Percentiles rank a stretch among this genome's conserved stretches.
Conservation (phyloP, 805 yeast species). For the Wickerhamomyces sydowiorum region DNA sequence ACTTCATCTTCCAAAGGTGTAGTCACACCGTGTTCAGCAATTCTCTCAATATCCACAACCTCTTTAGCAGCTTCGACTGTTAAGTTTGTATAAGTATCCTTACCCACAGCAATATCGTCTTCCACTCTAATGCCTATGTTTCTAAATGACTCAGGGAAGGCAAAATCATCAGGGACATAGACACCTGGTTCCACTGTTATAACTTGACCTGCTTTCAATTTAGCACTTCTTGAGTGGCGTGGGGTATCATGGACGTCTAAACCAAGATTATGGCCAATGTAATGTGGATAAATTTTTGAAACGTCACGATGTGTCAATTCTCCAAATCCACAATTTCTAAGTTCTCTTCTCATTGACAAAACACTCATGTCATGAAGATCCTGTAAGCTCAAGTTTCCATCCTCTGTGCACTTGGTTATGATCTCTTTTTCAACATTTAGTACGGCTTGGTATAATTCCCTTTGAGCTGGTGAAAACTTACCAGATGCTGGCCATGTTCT, state of each 20-base stretch:
- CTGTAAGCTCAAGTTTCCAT: constrained; percentile 49
- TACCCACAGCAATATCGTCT: constrained; percentile 84
- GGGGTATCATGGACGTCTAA: constrained; percentile 87
- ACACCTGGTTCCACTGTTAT: constrained; percentile 95
- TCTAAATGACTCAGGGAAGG: constrained; percentile 74
- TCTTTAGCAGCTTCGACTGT: constrained; percentile 87
- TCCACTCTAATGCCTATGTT: constrained; percentile 94
- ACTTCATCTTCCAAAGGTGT: constrained; percentile 41
- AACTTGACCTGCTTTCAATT: constrained; percentile 66
- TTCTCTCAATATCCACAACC: constrained; percentile 68
- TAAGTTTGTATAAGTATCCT: constrained; percentile 48
- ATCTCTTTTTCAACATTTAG: constrained; percentile 75
- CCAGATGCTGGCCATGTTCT: constrained; percentile 93
- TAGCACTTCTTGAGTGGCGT: constrained; percentile 46
- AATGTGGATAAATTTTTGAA: constrained; percentile 76
- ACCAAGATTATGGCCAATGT: constrained; percentile 93
- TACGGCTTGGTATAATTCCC: constrained; percentile 84
- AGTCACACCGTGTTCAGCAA: constrained; percentile 56
- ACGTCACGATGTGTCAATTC: constrained; percentile 45
- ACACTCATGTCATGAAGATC: constrained; percentile 75
- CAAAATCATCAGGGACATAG: constrained; percentile 67
- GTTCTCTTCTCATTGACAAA: constrained; percentile 49
- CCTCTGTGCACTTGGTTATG: constrained; percentile 60
- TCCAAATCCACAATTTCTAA: constrained; percentile 67
- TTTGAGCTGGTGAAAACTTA: constrained; percentile 68